Evolutionary conservation across 1,284 basidiomycete species (phyloP).

Genomic region (Mycosarcoma mackinlayi): DNA sequence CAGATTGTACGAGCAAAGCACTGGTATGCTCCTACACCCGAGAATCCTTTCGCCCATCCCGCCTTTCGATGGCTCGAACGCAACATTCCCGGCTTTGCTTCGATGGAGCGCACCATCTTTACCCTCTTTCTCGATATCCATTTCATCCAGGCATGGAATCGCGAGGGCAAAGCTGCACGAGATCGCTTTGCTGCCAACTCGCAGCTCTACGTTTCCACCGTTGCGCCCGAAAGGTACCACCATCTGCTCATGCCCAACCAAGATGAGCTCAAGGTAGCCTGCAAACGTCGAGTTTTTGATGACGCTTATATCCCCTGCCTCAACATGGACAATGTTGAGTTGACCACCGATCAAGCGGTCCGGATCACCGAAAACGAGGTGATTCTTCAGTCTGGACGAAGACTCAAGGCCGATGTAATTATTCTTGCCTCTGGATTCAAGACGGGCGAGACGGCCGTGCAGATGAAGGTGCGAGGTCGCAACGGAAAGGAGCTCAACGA

Average conservation of each 20-base stretch:
- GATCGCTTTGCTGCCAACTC: constrained; percentile 29
- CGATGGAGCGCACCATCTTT: constrained; percentile 27
- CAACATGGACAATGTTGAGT: constrained; percentile 42
- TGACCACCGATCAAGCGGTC: constrained; percentile 23
- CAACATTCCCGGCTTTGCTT: constrained; percentile 29
- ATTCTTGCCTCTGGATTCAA: constrained; percentile 49
- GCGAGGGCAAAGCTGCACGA: constrained; percentile 28
- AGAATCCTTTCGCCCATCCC: constrained; percentile 24
- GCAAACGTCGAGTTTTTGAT: constrained; percentile 56
- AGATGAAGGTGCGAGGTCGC: constrained; percentile 36
- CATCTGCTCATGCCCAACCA: constrained; percentile 50
- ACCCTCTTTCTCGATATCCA: constrained; percentile 39
- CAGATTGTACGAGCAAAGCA: constrained; percentile 52
- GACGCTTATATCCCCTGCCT: constrained; percentile 42
- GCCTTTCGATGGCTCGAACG: constrained; percentile 15
- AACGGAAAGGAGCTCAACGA: constrained; percentile 37
- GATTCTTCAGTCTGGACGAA: constrained; percentile 31
- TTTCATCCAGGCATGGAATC: constrained; percentile 28
- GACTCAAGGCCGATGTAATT: constrained; percentile 45
- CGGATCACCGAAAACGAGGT: constrained; percentile 37
- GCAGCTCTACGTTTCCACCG: constrained; percentile 38
- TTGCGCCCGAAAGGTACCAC: constrained; percentile 54
- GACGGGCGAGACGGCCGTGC: constrained; percentile 26
- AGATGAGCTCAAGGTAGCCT: constrained; percentile 43
- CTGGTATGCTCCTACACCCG: constrained; percentile 44